A percentile compares a stretch with the other conserved stretches of the same genome.
Evolutionary conservation across 768 basidiomycete species (phyloP).

Genomic region (Suillus decipiens): DNA sequence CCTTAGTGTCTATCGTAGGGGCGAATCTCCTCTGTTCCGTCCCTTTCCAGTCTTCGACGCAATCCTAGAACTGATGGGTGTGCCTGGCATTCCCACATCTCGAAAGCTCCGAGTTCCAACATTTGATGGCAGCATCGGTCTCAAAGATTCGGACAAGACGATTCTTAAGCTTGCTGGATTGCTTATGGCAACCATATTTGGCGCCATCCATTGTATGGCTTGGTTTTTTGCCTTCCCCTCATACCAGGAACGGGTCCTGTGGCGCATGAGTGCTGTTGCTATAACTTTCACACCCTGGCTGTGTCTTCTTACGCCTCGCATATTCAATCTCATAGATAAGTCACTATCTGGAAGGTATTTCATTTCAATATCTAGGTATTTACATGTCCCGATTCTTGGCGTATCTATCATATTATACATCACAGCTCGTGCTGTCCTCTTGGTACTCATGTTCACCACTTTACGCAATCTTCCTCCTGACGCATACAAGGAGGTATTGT

Average conservation of each 20-base stretch:
- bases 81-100: background rate
- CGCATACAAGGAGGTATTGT: background rate
- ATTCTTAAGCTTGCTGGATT: background rate
- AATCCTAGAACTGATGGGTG: background rate
- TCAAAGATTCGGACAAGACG: accelerated
- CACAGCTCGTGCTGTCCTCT: background rate
- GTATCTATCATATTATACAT: background rate
- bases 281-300: constrained; percentile 9
- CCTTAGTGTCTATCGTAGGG: too few relatives aligned
- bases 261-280: constrained; percentile 19
- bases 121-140: background rate
- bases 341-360: too few relatives aligned
- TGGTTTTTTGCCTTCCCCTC: constrained; percentile 17
- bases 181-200: constrained; percentile 9
- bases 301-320: too few relatives aligned
- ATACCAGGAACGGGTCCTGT: constrained; percentile 18
- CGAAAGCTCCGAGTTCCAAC: background rate
- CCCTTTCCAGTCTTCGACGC: background rate
- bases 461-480: background rate
- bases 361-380: too few relatives aligned
- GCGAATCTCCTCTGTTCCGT: too few relatives aligned
- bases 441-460: constrained; percentile 1
- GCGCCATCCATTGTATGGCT: constrained; percentile 23
- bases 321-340: too few relatives aligned
- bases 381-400: background rate